These are phyloP conservation scores for Didymella pomorum DNA, from an alignment of 2,329 filamentous ascomycete species.

Conservation along the genomic window DNA sequence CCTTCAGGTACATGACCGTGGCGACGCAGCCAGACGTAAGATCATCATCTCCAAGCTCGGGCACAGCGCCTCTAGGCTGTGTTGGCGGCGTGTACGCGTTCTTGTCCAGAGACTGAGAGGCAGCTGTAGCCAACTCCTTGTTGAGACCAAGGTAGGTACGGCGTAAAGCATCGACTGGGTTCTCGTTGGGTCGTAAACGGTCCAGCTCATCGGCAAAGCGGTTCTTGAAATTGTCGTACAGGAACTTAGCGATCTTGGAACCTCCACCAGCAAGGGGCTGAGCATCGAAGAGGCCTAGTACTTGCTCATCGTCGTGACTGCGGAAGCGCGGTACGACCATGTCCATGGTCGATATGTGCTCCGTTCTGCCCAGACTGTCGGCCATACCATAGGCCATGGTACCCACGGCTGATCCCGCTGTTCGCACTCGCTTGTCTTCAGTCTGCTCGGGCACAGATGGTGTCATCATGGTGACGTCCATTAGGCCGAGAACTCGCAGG, in stretches of 20 bases:
- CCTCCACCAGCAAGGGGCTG: conserved; percentile 88
- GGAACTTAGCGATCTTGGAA: conserved; percentile 93
- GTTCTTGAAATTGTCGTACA: conserved; percentile 93
- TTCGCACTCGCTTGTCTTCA: conserved; percentile 92
- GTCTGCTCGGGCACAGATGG: conserved; percentile 94
- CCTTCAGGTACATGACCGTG: conserved; percentile 87
- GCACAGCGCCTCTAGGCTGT: conserved; percentile 72
- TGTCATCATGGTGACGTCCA: conserved; percentile 96
- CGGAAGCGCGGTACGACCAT: conserved; percentile 93
- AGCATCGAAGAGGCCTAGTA: conserved; percentile 95
- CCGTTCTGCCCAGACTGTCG: conserved; percentile 89
- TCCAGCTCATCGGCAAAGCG: conserved; percentile 86
- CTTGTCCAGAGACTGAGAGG: conserved; percentile 81
- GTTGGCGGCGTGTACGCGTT: conserved; percentile 52
- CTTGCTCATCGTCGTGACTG: conserved; percentile 85
- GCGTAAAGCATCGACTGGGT: conserved; percentile 81
- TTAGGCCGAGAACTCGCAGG: conserved; percentile 86
- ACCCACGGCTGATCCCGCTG: conserved; percentile 93
- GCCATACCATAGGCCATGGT: conserved; percentile 97
- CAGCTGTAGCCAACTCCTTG: conserved; percentile 89
- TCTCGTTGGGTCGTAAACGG: conserved; percentile 73
- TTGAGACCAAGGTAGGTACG: conserved; percentile 89
- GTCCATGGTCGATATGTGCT: conserved; percentile 94
- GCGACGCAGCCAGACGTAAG: conserved; percentile 89
- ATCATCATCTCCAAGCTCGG: conserved; percentile 87